Conservation (phyloP, 371 early-diverging fungal genomes). For the Mucor saturninus region DNA sequence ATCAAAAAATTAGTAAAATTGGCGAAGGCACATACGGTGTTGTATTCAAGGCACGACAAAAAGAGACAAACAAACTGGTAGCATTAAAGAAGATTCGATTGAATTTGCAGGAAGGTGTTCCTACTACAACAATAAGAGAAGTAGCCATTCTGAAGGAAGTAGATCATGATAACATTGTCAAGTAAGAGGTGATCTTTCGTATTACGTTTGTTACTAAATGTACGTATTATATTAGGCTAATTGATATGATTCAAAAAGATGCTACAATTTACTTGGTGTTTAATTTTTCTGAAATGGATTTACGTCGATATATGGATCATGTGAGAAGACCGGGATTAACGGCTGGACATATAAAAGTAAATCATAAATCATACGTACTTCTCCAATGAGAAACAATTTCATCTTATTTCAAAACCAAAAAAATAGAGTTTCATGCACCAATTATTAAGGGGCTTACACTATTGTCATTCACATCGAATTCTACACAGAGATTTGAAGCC, state of each 20-base stretch:
- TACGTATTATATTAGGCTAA: slow-evolving; percentile 50
- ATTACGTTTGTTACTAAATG: no score
- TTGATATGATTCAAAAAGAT: slow-evolving; percentile 92
- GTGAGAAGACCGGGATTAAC: slow-evolving; percentile 64
- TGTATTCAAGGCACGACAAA: slow-evolving; percentile 92
- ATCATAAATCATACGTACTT: not conserved
- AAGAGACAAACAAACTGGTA: slow-evolving; percentile 76
- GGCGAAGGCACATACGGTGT: slow-evolving; percentile 98
- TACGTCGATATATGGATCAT: slow-evolving; percentile 93
- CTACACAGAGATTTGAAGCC: slow-evolving; percentile 95
- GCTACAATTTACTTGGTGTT: slow-evolving; percentile 95
- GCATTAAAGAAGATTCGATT: slow-evolving; percentile 96
- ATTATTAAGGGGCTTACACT: slow-evolving; percentile 80
- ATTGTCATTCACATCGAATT: slow-evolving; percentile 88
- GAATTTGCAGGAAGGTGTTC: slow-evolving; percentile 93
- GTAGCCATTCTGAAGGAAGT: slow-evolving; percentile 97
- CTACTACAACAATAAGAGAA: slow-evolving; percentile 95
- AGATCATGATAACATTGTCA: slow-evolving; percentile 90
- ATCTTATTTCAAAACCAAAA: not conserved
- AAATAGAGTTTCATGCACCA: slow-evolving; percentile 90
- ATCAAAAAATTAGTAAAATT: slow-evolving; percentile 88
- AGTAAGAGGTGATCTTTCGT: slow-evolving; percentile 42
- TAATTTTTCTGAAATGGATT: slow-evolving; percentile 95
- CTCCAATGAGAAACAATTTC: no score
- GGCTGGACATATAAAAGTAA: slow-evolving; percentile 72